phyloP scores from a whole-genome alignment of 2,329 filamentous ascomycete species.

The Cercospora nicotianae region DNA sequence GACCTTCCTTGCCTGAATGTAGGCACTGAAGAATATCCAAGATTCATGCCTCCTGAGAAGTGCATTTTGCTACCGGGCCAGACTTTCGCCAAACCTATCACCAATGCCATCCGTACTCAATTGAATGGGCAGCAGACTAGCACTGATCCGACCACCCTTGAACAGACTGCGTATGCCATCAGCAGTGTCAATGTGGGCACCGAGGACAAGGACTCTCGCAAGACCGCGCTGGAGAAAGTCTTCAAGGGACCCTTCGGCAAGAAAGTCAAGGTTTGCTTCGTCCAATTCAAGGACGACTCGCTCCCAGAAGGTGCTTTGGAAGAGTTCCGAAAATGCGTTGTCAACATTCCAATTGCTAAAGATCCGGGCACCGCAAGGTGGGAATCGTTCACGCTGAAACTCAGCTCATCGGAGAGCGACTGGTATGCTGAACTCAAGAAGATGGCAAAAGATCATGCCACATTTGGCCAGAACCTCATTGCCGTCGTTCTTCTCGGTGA shows the following conservation, averaged over 20 bases:
- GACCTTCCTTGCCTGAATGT: conserved; percentile 14
- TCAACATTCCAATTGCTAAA: background rate
- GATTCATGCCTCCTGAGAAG: conserved; percentile 8
- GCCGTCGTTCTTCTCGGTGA: conserved; percentile 9
- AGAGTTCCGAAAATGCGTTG: background rate
- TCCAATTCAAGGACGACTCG: background rate
- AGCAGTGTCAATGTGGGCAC: background rate
- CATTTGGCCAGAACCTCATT: conserved; percentile 1
- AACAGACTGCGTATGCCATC: background rate
- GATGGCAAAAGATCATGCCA: background rate
- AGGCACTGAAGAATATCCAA: background rate
- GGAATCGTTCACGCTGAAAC: background rate
- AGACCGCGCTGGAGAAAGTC: background rate
- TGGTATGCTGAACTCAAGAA: conserved; percentile 1
- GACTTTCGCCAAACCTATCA: conserved; percentile 1
- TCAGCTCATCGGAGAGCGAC: background rate
- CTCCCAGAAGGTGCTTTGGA: background rate
- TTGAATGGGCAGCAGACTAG: background rate
- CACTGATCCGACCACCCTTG: too few species aligned
- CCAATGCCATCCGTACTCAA: background rate
- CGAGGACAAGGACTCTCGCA: background rate
- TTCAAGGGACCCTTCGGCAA: background rate
- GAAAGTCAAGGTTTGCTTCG: conserved; percentile 6
- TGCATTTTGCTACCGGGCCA: conserved; percentile 7
- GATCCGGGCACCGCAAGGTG: background rate